These are phyloP conservation scores for Amoebophrya sp. DNA, from an alignment of 169 alveolate genomes.

Conservation along the genomic window DNA sequence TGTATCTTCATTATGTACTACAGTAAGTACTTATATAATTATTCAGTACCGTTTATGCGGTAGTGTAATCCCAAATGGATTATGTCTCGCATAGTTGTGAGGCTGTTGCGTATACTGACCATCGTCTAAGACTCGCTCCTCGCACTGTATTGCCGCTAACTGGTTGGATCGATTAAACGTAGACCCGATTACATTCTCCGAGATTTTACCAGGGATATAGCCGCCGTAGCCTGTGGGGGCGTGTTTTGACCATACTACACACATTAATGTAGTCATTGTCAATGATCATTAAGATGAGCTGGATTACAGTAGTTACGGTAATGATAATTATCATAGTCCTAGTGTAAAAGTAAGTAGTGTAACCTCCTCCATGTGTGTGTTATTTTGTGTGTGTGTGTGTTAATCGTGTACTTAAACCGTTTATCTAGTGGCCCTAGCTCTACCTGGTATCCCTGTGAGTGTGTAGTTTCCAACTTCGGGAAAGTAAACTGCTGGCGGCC, in stretches of 20 bases:
- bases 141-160: not conserved
- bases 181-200: not conserved
- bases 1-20: too few species aligned
- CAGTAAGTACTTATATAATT: too few species aligned
- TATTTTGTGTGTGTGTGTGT: too few species aligned
- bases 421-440: too few species aligned
- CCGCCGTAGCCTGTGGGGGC: not conserved
- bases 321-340: too few species aligned
- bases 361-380: too few species aligned
- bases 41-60: not conserved
- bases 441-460: conserved; percentile 17
- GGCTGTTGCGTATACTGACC: not conserved
- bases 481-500: not conserved
- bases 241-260: too few species aligned
- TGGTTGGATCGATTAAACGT: not conserved
- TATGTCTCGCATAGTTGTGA: not conserved
- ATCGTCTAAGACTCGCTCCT: not conserved
- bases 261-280: too few species aligned
- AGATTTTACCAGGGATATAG: not conserved
- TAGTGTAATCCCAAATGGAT: not conserved
- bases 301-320: too few species aligned
- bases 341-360: too few species aligned
- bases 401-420: too few species aligned
- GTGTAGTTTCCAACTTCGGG: conserved; percentile 21
- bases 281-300: too few species aligned